Base-by-base conservation (phyloP, 257 asterid species). In the Plantago major region DNA sequence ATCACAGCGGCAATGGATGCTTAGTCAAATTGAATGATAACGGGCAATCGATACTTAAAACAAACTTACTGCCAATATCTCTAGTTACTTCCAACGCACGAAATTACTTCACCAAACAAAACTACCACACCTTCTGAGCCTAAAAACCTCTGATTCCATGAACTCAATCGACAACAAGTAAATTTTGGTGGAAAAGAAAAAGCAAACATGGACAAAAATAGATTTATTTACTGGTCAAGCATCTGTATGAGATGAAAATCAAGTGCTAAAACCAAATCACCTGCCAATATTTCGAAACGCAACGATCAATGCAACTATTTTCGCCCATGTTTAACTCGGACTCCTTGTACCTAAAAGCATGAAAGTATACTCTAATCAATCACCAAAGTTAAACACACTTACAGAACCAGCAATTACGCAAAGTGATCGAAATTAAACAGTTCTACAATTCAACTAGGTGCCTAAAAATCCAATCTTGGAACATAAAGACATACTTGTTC, bases 261-360 rank as follows among this genome's bases (percentile, higher is more conserved):
- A 15, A 63, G 44, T 0, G 26, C 4, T 5, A 46, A 56, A 60
- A 22, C 14, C 60, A 67, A 46, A 13, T 68, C 52, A 82, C 89
- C 89, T 82, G 89, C 84, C 94, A 84, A 73, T 91, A 91, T 62
- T 91, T 91, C 12, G 98, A 81, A 69, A 91, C 96, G 0, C 98
- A 91, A 1, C 90, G 87, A 64, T 87, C 97, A 67, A 90, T 87
- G 81, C 97, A 90, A 71, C 83, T 82, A 67, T 85, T 88, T 76
- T 87, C 97, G 37, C 91, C 96, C 93, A 87, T 87, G 83, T 87
- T 87, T 59, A 90, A 66, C 82, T 90, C 97, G 11, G 96, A 76
- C 48, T 90, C 96, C 72, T 90, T 90, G 71, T 87, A 87, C 82
- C 97, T 87, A 67, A 44, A 67, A 58, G 17, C 2, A 9, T 42